Percentiles rank a stretch among this genome's conserved stretches.
These are phyloP conservation scores for Diaporthe batatas DNA, from an alignment of 2,329 filamentous ascomycete species.

Conservation along the genomic window DNA sequence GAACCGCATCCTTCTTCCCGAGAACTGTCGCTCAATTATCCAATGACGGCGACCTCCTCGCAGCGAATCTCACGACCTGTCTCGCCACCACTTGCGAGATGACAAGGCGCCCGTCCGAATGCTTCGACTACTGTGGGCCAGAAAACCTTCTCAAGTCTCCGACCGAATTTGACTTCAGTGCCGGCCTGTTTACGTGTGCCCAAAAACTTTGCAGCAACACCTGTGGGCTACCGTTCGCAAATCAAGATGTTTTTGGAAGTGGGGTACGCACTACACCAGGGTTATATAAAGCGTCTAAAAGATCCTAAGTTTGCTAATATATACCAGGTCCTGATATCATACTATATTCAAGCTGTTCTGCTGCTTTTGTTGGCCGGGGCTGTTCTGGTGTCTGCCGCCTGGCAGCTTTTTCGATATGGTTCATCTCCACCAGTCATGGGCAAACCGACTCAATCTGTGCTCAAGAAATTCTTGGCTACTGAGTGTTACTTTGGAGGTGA, in stretches of 20 bases:
- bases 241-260: neutral
- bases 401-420: conserved; percentile 2
- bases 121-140: neutral
- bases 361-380: neutral
- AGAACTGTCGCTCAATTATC: neutral
- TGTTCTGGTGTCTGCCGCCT: neutral
- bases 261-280: neutral
- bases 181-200: neutral
- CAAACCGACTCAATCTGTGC: neutral
- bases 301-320: neutral
- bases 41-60: neutral
- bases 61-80: neutral
- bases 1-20: neutral
- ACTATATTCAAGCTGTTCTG: neutral
- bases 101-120: neutral
- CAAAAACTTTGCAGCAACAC: neutral
- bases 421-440: neutral
- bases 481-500: neutral
- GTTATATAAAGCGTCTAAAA: neutral
- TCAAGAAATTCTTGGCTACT: neutral
- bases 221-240: neutral
- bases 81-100: neutral
- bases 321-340: neutral
- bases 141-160: neutral
- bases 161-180: neutral